Conservation (phyloP, 2,329 filamentous ascomycete species). For the Emergomyces pasteurianus region DNA sequence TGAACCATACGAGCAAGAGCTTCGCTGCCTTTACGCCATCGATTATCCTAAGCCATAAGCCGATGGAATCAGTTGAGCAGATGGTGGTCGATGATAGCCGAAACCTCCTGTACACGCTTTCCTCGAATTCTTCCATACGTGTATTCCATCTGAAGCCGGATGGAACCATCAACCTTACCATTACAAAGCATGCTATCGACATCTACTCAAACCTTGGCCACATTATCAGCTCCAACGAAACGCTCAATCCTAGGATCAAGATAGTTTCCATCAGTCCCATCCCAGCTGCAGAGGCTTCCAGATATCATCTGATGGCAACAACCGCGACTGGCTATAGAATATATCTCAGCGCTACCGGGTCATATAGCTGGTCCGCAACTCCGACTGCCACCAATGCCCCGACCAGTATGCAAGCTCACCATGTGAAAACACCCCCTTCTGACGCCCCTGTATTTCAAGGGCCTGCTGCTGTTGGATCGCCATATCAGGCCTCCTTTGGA, state of each 20-base stretch:
- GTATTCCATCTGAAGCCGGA: slow-evolving; percentile 73
- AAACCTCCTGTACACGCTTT: slow-evolving; percentile 82
- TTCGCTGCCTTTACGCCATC: slow-evolving; percentile 46
- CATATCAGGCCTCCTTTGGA: slow-evolving; percentile 29
- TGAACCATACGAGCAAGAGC: slow-evolving; percentile 71
- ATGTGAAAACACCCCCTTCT: slow-evolving; percentile 81
- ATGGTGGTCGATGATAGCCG: slow-evolving; percentile 83
- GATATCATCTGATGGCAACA: slow-evolving; percentile 78
- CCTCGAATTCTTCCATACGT: slow-evolving; percentile 74
- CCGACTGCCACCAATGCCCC: slow-evolving; percentile 56
- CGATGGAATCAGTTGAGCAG: slow-evolving; percentile 55
- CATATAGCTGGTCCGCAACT: slow-evolving; percentile 43
- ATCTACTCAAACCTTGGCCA: slow-evolving; percentile 66
- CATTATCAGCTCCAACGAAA: slow-evolving; percentile 60
- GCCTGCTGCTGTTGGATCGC: slow-evolving; percentile 14
- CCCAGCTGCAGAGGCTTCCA: slow-evolving; percentile 66
- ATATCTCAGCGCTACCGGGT: slow-evolving; percentile 80
- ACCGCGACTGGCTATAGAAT: slow-evolving; percentile 85
- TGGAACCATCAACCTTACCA: slow-evolving; percentile 40
- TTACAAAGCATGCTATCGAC: slow-evolving; percentile 42
- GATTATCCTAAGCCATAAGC: slow-evolving; percentile 33
- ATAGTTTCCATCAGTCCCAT: slow-evolving; percentile 84
- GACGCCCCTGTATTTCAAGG: slow-evolving; percentile 17
- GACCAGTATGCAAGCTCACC: slow-evolving; percentile 94
- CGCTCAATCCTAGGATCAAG: slow-evolving; percentile 55